Evolutionary conservation across 495 filamentous ascomycete species (phyloP).

Genomic region (Aspergillus heteromorphus): DNA sequence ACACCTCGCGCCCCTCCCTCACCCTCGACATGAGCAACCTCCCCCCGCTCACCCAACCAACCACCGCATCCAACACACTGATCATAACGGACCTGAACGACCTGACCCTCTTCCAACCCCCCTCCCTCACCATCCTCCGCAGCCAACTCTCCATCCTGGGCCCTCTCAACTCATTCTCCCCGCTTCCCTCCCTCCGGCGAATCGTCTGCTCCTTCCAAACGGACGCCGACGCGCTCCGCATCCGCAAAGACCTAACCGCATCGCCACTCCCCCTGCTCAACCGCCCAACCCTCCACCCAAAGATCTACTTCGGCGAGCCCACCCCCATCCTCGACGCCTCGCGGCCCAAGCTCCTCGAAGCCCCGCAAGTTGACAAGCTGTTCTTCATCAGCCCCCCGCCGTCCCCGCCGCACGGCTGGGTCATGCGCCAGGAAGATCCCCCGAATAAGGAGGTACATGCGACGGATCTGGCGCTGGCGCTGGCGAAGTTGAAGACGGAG

Average conservation of each 20-base stretch:
- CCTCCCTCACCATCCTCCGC: constrained; percentile 71
- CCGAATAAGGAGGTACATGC: constrained; percentile 94
- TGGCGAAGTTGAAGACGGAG: constrained; percentile 59
- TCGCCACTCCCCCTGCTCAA: constrained; percentile 62
- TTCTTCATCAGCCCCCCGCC: constrained; percentile 98
- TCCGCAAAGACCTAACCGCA: constrained; percentile 68
- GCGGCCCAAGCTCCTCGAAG: constrained; percentile 58
- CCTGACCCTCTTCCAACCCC: constrained; percentile 68
- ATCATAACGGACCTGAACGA: constrained; percentile 83
- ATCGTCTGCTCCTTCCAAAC: constrained; percentile 85
- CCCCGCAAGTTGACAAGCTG: constrained; percentile 81
- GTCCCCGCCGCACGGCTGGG: constrained; percentile 88
- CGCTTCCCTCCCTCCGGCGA: constrained; percentile 85
- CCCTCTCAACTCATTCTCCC: constrained; percentile 80
- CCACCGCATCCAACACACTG: constrained; percentile 86
- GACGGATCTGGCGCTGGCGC: constrained; percentile 75
- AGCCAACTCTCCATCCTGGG: constrained; percentile 60
- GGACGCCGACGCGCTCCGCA: constrained; percentile 63
- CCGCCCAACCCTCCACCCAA: constrained; percentile 46
- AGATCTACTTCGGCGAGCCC: constrained; percentile 83
- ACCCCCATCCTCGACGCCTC: constrained; percentile 57
- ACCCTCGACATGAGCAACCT: constrained; percentile 77
- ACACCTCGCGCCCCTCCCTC: constrained; percentile 50
- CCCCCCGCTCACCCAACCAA: constrained; percentile 71
- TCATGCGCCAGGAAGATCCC: constrained; percentile 79